phyloP scores from a whole-genome alignment of 495 filamentous ascomycete species.

The Aspergillus diversus region DNA sequence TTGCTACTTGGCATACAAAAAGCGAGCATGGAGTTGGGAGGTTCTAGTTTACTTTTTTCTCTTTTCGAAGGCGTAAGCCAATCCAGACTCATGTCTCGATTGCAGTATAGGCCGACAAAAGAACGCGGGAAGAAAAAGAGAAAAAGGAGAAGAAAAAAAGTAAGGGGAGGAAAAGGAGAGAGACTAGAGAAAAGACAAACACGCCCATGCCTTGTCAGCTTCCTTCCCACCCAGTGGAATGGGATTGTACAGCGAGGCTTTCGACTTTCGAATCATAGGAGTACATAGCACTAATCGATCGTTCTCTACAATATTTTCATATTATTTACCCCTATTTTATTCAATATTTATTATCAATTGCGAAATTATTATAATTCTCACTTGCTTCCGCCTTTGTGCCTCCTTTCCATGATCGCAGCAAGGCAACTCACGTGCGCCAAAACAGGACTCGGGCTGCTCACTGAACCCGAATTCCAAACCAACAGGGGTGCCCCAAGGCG shows the following conservation, averaged over 20 bases:
- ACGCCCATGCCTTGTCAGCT: not conserved
- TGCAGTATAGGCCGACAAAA: conserved; percentile 3
- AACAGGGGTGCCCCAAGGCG: not conserved
- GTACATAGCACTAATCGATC: conserved; percentile 24
- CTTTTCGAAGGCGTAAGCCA: not conserved
- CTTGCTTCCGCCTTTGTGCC: not conserved
- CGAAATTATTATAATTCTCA: too few species aligned
- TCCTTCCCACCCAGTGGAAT: not conserved
- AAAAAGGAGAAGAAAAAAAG: not conserved
- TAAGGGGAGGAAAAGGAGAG: not conserved
- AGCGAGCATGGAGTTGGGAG: conserved; percentile 2
- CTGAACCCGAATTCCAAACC: not conserved
- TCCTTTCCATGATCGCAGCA: not conserved
- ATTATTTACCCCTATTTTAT: not conserved
- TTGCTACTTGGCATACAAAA: conserved; percentile 8
- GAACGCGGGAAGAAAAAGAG: not conserved
- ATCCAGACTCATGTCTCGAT: conserved; percentile 1
- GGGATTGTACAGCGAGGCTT: conserved; percentile 23
- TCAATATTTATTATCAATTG: not conserved
- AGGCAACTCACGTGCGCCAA: not conserved
- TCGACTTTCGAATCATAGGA: conserved; percentile 17
- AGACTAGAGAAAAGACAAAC: not conserved
- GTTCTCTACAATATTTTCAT: too few species aligned
- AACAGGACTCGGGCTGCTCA: not conserved
- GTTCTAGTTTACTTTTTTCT: conserved; percentile 2